A percentile compares a stretch with the other conserved stretches of the same genome.
phyloP scores from a whole-genome alignment of 2,329 filamentous ascomycete species.

The Penicillium sclerotiorum region DNA sequence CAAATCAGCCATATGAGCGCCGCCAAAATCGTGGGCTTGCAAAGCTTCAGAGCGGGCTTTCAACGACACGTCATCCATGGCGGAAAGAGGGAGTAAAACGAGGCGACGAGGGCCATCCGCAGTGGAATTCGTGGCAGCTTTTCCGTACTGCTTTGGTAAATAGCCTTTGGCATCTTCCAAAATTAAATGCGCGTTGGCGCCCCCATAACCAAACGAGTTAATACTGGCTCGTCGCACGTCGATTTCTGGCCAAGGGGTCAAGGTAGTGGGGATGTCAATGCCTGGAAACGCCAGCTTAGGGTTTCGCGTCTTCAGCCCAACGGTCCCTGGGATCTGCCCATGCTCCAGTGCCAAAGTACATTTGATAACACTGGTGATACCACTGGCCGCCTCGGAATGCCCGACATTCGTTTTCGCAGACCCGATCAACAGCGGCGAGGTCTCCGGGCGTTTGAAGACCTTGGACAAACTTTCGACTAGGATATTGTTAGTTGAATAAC shows the following conservation, averaged over 20 bases:
- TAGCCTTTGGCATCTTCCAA: background rate
- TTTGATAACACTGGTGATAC: background rate
- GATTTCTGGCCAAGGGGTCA: slow-evolving; percentile 20
- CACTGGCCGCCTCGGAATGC: slow-evolving; percentile 15
- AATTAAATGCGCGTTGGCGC: slow-evolving; percentile 8
- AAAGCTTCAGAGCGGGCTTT: too few species aligned
- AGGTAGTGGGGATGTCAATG: background rate
- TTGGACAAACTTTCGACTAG: too few species aligned
- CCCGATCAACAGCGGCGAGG: slow-evolving; percentile 15
- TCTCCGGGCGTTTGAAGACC: too few species aligned
- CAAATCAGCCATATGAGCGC: too few species aligned
- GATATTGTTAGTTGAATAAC: too few species aligned
- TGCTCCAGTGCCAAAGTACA: slow-evolving; percentile 15
- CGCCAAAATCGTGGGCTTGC: too few species aligned
- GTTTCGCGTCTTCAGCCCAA: background rate
- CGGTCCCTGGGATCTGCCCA: slow-evolving; percentile 18
- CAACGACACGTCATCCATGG: too few species aligned
- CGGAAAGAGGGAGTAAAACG: background rate
- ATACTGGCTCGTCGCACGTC: slow-evolving; percentile 23
- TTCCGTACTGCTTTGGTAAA: background rate
- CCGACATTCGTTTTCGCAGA: slow-evolving; percentile 27
- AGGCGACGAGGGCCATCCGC: too few species aligned
- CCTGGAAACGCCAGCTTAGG: background rate
- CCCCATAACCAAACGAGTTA: slow-evolving; percentile 23
- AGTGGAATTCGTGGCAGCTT: background rate